Base-by-base conservation (phyloP, 2,329 filamentous ascomycete species). In the Drechslerella coelobrocha region DNA sequence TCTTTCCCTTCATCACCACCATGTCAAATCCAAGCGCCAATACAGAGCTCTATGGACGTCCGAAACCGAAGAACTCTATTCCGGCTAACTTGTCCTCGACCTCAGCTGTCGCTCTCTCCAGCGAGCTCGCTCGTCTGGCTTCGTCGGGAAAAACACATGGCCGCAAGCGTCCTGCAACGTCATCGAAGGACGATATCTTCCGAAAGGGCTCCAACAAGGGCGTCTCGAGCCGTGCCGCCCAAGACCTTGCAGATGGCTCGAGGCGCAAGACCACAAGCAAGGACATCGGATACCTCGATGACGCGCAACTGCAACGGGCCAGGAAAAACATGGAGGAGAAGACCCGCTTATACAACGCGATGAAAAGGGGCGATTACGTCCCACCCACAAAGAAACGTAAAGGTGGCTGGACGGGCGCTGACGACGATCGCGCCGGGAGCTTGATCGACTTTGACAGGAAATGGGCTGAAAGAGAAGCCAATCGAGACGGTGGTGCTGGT, bases 401-500 rank as follows among this genome's bases (percentile, higher is more conserved):
- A 19, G 63, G 47, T 1, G 72, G 57, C 2, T 69, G 72, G 59
- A 61, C 62, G 7, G 78, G 79, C 24, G 77, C 78, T 14, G 84
- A 84, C 61, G 85, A 89, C 74, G 85, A 88, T 77, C 82, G 85
- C 75, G 81, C 85, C 43, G 85, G 87, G 74, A 84, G 85, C 23
- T 84, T 96, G 24, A 89, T 99, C 1, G 93, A 99, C 80, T 99
- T 99, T 79, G 94, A 97, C 79, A 84, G 89, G 71, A 99, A 97
- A 81, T 97, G 94, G 92, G 91, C 89, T 0, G 90, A 96, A 77
- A 81, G 82, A 23, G 82, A 87, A 60, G 79, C 78, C 2, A 76
- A 12, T 77, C 78, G 61, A 27, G 61, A 65, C 2, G 47, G 41
- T 2, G 73, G 73, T 23, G 51, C 61, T 1, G 73, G n/a, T n/a